These are phyloP conservation scores for Alternaria ethzedia DNA, from an alignment of 2,329 filamentous ascomycete genomes.

Conservation along the genomic window DNA sequence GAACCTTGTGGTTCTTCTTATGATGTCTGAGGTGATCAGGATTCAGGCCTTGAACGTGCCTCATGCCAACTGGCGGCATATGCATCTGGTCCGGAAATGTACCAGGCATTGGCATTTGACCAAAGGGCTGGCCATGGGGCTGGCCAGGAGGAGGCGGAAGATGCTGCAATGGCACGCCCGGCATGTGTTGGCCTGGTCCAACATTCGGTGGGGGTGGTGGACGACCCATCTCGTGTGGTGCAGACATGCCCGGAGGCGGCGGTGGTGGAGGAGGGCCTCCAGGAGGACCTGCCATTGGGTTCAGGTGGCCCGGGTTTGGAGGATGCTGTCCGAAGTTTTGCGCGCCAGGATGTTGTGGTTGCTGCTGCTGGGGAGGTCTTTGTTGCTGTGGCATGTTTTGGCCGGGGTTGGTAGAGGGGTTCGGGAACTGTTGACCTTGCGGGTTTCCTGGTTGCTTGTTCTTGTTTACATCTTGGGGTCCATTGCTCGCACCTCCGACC, in stretches of 20 bases:
- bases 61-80: conserved; percentile 10
- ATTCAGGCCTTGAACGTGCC: conserved; percentile 9
- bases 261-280: conserved; percentile 9
- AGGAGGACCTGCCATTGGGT: not conserved
- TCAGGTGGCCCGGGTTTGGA: conserved; percentile 1
- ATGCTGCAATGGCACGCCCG: conserved; percentile 15
- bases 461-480: conserved; percentile 10
- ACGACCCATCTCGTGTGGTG: not conserved
- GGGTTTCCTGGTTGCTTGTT: conserved; percentile 4
- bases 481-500: not conserved
- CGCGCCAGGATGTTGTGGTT: not conserved
- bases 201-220: not conserved
- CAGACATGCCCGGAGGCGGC: conserved; percentile 6
- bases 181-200: not conserved
- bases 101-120: conserved; percentile 20
- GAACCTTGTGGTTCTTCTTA: conserved; percentile 21
- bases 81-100: conserved; percentile 16
- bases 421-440: conserved; percentile 6
- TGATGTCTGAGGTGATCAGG: conserved; percentile 17
- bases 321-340: not conserved
- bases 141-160: conserved; percentile 8
- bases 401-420: not conserved
- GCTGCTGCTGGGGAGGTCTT: conserved; percentile 4
- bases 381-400: conserved; percentile 16
- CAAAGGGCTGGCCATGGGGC: not conserved